Conservation (phyloP, 495 filamentous ascomycete species). For the Aspergillus leporis region DNA sequence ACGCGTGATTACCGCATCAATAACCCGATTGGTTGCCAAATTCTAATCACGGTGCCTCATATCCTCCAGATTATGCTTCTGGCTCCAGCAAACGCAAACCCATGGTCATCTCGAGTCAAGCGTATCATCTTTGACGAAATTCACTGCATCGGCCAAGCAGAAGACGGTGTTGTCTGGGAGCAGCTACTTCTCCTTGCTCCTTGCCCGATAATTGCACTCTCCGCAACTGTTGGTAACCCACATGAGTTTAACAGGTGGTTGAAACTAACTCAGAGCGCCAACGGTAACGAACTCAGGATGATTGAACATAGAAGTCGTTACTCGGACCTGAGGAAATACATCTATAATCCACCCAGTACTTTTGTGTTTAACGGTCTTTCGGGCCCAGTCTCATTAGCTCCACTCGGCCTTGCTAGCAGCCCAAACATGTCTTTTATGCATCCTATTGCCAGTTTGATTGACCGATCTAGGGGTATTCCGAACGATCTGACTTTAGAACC, state of each 20-base stretch:
- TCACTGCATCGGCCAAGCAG: constrained; percentile 75
- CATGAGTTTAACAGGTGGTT: constrained; percentile 70
- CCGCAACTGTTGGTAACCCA: constrained; percentile 78
- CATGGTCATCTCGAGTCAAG: constrained; percentile 65
- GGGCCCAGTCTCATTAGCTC: constrained; percentile 34
- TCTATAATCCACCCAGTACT: constrained; percentile 51
- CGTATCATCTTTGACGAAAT: constrained; percentile 84
- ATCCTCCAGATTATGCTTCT: constrained; percentile 80
- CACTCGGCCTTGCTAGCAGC: constrained; percentile 54
- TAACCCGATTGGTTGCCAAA: constrained; percentile 67
- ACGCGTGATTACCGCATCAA: constrained; percentile 73
- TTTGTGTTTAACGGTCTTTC: constrained; percentile 60
- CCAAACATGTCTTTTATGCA: constrained; percentile 61
- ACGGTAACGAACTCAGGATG: constrained; percentile 60
- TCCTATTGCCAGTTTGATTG: constrained; percentile 62
- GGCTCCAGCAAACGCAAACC: constrained; percentile 62
- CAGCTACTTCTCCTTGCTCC: constrained; percentile 72
- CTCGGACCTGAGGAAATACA: constrained; percentile 72
- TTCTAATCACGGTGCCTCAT: constrained; percentile 75
- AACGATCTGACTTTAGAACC: constrained; percentile 69
- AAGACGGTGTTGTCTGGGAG: constrained; percentile 81
- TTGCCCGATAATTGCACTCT: constrained; percentile 78
- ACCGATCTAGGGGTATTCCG: constrained; percentile 58
- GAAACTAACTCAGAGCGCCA: constrained; percentile 53
- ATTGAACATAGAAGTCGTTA: constrained; percentile 66